phyloP scores from a whole-genome alignment of 106 monocot species.

The Gastrodia elata region DNA sequence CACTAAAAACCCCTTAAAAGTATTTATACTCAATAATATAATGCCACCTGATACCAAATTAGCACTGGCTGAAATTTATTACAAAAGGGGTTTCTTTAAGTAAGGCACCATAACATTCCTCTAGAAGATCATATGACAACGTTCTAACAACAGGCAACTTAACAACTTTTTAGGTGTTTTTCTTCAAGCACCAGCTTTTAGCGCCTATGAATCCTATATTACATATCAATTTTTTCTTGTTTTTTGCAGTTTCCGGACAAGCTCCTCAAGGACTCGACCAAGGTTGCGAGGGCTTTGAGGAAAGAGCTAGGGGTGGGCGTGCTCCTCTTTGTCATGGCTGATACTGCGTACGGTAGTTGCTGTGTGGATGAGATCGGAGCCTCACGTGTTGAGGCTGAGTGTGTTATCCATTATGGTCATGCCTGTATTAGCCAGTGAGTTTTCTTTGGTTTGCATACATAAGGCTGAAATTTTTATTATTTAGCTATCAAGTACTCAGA shows the following conservation, averaged over 20 bases:
- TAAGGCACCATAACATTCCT: too few species aligned
- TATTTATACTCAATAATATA: too few species aligned
- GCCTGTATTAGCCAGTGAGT: slow-evolving; percentile 96
- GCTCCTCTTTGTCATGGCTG: slow-evolving; percentile 79
- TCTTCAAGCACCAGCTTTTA: neutral
- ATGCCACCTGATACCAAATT: too few species aligned
- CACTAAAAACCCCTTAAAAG: too few species aligned
- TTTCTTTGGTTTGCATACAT: neutral
- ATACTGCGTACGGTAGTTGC: slow-evolving; percentile 89
- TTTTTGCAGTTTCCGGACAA: slow-evolving; percentile 75
- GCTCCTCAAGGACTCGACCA: slow-evolving; percentile 65
- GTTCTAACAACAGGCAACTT: too few species aligned
- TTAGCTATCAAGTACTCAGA: too few species aligned
- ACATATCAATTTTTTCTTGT: neutral
- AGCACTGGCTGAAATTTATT: too few species aligned
- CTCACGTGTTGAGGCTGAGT: slow-evolving; percentile 73
- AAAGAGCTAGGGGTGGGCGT: slow-evolving; percentile 52
- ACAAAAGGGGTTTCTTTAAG: too few species aligned
- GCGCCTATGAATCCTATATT: neutral
- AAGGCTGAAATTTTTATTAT: too few species aligned
- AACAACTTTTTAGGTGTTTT: too few species aligned
- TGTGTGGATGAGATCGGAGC: slow-evolving; percentile 95
- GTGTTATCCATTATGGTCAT: slow-evolving; percentile 88
- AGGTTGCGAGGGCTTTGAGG: slow-evolving; percentile 51
- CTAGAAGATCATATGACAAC: too few species aligned